A percentile compares a stretch with the other conserved stretches of the same genome.
Evolutionary conservation across 495 filamentous ascomycete genomes (phyloP).

Genomic region (Hyaloscypha hepaticicola): DNA sequence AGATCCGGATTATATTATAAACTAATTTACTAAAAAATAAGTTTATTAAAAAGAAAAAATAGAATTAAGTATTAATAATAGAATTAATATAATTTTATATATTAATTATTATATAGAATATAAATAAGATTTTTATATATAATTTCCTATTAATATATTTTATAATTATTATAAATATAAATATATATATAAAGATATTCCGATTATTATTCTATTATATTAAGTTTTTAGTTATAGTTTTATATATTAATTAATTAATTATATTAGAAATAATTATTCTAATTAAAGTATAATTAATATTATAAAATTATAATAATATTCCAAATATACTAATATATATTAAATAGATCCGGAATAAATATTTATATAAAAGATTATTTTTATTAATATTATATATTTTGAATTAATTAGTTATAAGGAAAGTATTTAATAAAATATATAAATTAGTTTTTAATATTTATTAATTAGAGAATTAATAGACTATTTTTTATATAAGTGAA

Average conservation of each 20-base stretch:
- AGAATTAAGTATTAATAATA: neutral
- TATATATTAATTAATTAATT: constrained; percentile 10
- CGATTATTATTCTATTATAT: constrained; percentile 2
- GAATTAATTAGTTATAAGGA: constrained; percentile 1
- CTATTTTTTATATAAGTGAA: constrained; percentile 8
- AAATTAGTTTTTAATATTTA: constrained; percentile 9
- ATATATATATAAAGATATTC: neutral
- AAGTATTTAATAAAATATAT: constrained; percentile 7
- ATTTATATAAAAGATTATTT: constrained; percentile 10
- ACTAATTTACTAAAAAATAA: too few relatives aligned
- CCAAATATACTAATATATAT: neutral
- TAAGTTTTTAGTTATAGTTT: neutral
- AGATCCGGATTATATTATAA: too few relatives aligned
- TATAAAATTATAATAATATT: too few relatives aligned
- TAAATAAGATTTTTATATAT: constrained; percentile 1
- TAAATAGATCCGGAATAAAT: neutral
- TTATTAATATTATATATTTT: constrained; percentile 4
- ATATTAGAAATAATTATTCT: constrained; percentile 2
- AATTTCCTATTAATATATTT: constrained; percentile 10
- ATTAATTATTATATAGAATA: constrained; percentile 7
- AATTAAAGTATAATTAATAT: neutral
- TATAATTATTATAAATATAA: constrained; percentile 2
- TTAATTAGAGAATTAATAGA: constrained; percentile 10
- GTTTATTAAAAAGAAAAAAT: too few relatives aligned
- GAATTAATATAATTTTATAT: constrained; percentile 5